These are phyloP conservation scores for Suhomyces wounanorum DNA, from an alignment of 1,139 yeast genomes.

Conservation along the genomic window DNA sequence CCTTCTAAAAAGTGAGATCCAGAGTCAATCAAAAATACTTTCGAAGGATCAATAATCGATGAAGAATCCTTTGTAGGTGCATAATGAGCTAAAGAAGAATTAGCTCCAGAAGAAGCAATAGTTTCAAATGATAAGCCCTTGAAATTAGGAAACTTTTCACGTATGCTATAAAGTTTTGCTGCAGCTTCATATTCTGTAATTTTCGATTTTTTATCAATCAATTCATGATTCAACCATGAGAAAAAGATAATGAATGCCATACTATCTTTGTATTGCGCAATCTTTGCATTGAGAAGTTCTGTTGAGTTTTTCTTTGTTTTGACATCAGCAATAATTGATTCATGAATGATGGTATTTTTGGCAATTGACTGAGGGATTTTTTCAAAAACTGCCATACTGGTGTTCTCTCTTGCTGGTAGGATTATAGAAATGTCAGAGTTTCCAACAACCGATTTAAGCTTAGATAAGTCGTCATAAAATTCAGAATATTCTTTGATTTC, in stretches of 20 bases:
- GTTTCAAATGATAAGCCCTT: conserved; percentile 56
- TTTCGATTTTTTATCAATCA: conserved; percentile 26
- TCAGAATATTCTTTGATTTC: conserved; percentile 29
- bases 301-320: conserved; percentile 42
- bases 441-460: conserved; percentile 24
- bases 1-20: conserved; percentile 62
- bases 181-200: conserved; percentile 48
- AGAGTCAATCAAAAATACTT: conserved; percentile 51
- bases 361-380: conserved; percentile 34
- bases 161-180: conserved; percentile 41
- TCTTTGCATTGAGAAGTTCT: conserved; percentile 40
- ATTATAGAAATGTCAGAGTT: conserved; percentile 24
- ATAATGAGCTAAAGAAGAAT: conserved; percentile 58
- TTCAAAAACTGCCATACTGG: conserved; percentile 38
- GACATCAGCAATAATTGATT: conserved; percentile 38
- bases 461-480: conserved; percentile 35
- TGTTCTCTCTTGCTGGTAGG: conserved; percentile 33
- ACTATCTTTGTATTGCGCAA: conserved; percentile 49
- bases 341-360: conserved; percentile 26
- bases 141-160: conserved; percentile 47
- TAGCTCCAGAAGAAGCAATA: conserved; percentile 56
- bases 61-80: conserved; percentile 49
- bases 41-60: conserved; percentile 42
- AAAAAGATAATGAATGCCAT: conserved; percentile 42
- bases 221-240: conserved; percentile 45